Base-by-base conservation (phyloP, 345 rosid species). In the Microthlaspi erraticum region DNA sequence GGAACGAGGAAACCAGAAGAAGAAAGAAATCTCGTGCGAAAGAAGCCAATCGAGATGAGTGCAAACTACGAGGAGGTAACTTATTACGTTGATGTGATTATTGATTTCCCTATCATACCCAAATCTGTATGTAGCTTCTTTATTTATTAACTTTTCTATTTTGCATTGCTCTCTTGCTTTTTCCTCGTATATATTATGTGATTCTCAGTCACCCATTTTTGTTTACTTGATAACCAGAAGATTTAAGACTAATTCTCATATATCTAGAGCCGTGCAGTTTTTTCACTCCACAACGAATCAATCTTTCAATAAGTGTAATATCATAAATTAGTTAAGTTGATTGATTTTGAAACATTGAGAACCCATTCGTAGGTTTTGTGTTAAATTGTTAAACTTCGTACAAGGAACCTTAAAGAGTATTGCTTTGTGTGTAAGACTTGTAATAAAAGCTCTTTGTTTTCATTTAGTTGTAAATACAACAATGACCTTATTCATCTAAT, bases 31-130 rank as follows among this genome's bases (percentile, higher is more conserved):
- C 51, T 65, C 36, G 65, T 73, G 77, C 37, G 23, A 46, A 26
- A 64, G 64, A 73, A 56, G 71, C 59, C 71, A 73, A 56, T 37
- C 42, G 34, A 37, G 63, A 54, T 63, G 70, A 46, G 34, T 72
- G 55, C 77, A 48, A 46, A 48, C 63, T 62, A 14, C 70, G 63
- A 72, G 64, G 63, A 72, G 64, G 70, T 64, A 32, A 63, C 46
- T 62, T 72, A 34, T 61, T 71, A 18, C 68, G 14, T 71, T 60
- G 55, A 43, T 53, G 29, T 61, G 16, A 51, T 61, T 39, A 16
- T 41, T 50, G 53, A 42, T 71, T 53, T 43, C 63, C 9, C 29
- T 31, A 50, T 60, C 54, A 41, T 42, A 71, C 55, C 52, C 66
- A 60, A 70, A 61, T 71, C 68, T 39, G 29, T 26, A 49, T 29